Evolutionary conservation across 768 basidiomycete genomes (phyloP).

Genomic region (Xanthoconium purpureum): DNA sequence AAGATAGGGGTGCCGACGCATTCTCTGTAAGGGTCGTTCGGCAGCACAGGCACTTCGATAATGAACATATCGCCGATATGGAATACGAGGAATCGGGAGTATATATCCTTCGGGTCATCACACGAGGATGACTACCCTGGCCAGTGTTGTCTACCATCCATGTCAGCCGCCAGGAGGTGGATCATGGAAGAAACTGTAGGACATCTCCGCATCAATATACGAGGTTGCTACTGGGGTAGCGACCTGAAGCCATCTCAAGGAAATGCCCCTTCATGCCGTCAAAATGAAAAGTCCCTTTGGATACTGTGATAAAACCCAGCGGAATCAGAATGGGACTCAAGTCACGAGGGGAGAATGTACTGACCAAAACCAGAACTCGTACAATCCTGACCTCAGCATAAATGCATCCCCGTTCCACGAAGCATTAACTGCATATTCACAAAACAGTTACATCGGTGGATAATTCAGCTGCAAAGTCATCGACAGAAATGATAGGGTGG

Average conservation of each 20-base stretch:
- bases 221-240: conserved; percentile 56
- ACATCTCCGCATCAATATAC: conserved; percentile 50
- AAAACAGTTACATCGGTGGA: conserved; percentile 50
- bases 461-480: conserved; percentile 33
- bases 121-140: conserved; percentile 48
- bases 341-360: background rate
- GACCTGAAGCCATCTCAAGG: conserved; percentile 44
- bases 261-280: conserved; percentile 40
- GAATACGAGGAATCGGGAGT: conserved; percentile 33
- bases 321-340: background rate
- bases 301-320: conserved; percentile 47
- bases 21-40: conserved; percentile 37
- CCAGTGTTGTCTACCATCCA: conserved; percentile 34
- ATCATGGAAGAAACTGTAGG: background rate
- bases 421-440: conserved; percentile 36
- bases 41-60: conserved; percentile 46
- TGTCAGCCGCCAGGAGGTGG: background rate
- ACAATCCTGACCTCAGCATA: conserved; percentile 24
- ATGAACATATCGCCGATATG: conserved; percentile 28
- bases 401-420: background rate
- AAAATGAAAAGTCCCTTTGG: conserved; percentile 54
- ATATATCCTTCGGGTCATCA: conserved; percentile 43
- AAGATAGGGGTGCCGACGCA: conserved; percentile 46
- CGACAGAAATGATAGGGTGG: background rate
- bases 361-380: conserved; percentile 45